Conservation (phyloP, 495 filamentous ascomycete species). For the Oleoguttula mirabilis region DNA sequence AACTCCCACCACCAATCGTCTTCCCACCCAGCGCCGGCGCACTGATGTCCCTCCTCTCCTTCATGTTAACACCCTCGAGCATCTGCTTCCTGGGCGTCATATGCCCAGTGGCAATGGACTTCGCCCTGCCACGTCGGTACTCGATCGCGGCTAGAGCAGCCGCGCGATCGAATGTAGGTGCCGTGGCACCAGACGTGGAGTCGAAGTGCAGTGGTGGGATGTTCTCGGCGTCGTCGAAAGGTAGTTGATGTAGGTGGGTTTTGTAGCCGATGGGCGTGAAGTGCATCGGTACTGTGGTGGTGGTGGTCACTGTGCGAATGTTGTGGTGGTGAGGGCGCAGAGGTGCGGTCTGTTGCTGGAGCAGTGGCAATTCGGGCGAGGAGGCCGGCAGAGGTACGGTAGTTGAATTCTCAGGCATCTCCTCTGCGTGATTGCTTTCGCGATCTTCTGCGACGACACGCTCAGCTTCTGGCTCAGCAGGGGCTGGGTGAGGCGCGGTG, state of each 20-base stretch:
- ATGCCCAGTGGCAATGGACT: constrained; percentile 28
- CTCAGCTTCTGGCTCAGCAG: too few relatives aligned
- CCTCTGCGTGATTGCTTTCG: neutral
- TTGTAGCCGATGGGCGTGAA: constrained; percentile 29
- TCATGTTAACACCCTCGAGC: constrained; percentile 21
- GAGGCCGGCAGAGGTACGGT: constrained; percentile 1
- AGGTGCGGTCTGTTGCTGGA: constrained; percentile 19
- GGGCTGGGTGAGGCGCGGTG: constrained; percentile 2
- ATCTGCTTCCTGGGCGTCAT: constrained; percentile 31
- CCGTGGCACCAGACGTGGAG: neutral
- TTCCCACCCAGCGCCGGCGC: constrained; percentile 26
- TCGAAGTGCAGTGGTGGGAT: constrained; percentile 7
- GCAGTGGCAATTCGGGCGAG: too few relatives aligned
- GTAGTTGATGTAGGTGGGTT: constrained; percentile 10
- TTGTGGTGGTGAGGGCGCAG: constrained; percentile 11
- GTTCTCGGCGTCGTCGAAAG: constrained; percentile 14
- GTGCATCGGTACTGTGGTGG: constrained; percentile 31
- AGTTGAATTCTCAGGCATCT: neutral
- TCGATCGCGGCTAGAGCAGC: constrained; percentile 31
- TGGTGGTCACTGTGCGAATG: constrained; percentile 31
- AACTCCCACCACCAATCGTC: neutral
- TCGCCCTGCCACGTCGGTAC: constrained; percentile 28
- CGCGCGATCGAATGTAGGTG: constrained; percentile 26
- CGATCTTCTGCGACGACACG: too few relatives aligned
- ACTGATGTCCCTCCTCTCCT: constrained; percentile 30